Conservation (phyloP, 2,329 filamentous ascomycete genomes). For the Cryphonectria radicalis region DNA sequence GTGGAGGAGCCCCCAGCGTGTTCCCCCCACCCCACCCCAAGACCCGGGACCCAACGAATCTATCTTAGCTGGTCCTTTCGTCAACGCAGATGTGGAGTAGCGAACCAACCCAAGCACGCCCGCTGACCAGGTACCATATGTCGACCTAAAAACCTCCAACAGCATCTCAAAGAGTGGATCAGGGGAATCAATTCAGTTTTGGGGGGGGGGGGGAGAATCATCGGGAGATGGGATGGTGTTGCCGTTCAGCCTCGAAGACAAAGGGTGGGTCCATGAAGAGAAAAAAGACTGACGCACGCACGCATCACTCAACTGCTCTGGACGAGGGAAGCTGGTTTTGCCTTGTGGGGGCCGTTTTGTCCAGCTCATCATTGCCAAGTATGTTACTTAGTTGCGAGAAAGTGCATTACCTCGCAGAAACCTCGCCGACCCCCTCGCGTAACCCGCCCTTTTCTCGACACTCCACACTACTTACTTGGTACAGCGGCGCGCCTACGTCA, state of each 20-base stretch:
- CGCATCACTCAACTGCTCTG: background rate
- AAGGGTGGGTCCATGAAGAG: too few species aligned
- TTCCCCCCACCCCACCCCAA: background rate
- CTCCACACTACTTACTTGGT: background rate
- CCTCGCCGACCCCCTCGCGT: background rate
- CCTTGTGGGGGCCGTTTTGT: background rate
- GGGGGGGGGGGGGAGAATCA: background rate
- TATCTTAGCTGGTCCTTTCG: background rate
- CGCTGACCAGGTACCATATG: background rate
- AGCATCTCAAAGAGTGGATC: background rate
- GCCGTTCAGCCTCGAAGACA: background rate
- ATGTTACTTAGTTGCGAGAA: too few species aligned
- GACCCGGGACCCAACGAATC: background rate
- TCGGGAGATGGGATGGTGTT: background rate
- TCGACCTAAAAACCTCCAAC: background rate
- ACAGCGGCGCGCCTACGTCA: background rate
- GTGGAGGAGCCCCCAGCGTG: background rate
- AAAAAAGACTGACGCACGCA: background rate
- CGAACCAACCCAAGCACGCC: background rate
- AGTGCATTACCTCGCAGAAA: background rate
- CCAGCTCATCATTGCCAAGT: background rate
- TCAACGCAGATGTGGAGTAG: background rate
- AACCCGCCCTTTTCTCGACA: background rate
- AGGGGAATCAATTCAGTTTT: background rate
- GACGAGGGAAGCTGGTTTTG: background rate